Conservation (phyloP, 202 grass and related monocot species). For the Cymbopogon flexuosus region DNA sequence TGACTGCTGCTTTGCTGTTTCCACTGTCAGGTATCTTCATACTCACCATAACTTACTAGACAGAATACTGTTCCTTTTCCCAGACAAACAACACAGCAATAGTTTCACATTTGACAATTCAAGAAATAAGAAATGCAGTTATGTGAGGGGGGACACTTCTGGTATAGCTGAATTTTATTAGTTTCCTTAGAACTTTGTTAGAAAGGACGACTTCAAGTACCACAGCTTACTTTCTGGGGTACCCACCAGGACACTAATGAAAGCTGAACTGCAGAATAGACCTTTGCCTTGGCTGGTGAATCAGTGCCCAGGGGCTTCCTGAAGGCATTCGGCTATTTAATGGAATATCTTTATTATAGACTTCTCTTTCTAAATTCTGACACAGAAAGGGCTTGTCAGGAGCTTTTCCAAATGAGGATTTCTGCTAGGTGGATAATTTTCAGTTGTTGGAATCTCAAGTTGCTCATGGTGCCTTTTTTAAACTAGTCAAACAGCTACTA, state of each 20-base stretch:
- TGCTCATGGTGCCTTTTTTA: not conserved
- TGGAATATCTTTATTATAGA: not conserved
- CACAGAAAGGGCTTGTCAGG: not conserved
- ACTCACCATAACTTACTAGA: not conserved
- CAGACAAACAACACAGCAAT: not conserved
- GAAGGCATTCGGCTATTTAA: not conserved
- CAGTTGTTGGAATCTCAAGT: not conserved
- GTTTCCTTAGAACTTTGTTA: not conserved
- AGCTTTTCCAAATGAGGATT: not conserved
- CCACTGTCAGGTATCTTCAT: not conserved
- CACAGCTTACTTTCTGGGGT: conserved; percentile 14
- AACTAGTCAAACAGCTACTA: not conserved
- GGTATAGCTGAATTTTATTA: not conserved
- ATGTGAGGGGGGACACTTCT: not conserved
- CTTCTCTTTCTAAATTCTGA: not conserved
- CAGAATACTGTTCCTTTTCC: not conserved
- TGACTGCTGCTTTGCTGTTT: not conserved
- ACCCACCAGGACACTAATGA: not conserved
- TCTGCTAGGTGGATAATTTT: not conserved
- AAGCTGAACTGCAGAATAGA: conserved; percentile 25
- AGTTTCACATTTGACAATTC: conserved; percentile 6
- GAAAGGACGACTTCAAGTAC: conserved; percentile 4
- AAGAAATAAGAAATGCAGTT: conserved; percentile 26
- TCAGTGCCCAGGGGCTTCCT: not conserved
- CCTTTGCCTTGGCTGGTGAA: not conserved